Conservation (phyloP, 176 grass and related monocot genomes). For the Echinochloa phyllopogon region DNA sequence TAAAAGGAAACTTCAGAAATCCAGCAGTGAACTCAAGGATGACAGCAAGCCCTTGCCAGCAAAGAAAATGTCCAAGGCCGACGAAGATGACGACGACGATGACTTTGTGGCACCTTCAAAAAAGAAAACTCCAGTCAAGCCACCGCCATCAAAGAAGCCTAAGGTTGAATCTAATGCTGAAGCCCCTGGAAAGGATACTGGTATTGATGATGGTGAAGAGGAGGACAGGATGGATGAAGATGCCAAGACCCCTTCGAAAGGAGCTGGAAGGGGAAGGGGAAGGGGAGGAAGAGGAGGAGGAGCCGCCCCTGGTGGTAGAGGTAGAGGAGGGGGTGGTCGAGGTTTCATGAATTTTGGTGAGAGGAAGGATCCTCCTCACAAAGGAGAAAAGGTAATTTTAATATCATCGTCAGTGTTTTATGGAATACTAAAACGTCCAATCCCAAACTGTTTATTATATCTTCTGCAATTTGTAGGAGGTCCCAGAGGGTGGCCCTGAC, state of each 20-base stretch:
- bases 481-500: slow-evolving; percentile 85
- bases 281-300: slow-evolving; percentile 68
- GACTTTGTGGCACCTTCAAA: slow-evolving; percentile 64
- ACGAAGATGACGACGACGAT: slow-evolving; percentile 60
- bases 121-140: slow-evolving; percentile 61
- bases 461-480: slow-evolving; percentile 66
- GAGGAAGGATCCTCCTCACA: slow-evolving; percentile 96
- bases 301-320: slow-evolving; percentile 69
- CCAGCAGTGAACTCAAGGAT: slow-evolving; percentile 49
- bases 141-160: slow-evolving; percentile 67
- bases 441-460: slow-evolving; percentile 38
- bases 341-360: slow-evolving; percentile 99
- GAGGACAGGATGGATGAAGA: slow-evolving; percentile 66
- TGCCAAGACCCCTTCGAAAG: slow-evolving; percentile 60
- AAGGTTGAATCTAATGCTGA: slow-evolving; percentile 55
- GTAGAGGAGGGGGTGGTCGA: slow-evolving; percentile 85
- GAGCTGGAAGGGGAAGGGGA: slow-evolving; percentile 70
- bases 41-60: slow-evolving; percentile 59
- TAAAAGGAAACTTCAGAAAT: slow-evolving; percentile 68
- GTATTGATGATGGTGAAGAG: slow-evolving; percentile 48
- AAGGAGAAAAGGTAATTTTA: slow-evolving; percentile 88
- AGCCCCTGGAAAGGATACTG: slow-evolving; percentile 37
- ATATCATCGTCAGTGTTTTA: slow-evolving; percentile 19
- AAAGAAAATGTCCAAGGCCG: slow-evolving; percentile 58
- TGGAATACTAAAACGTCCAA: slow-evolving; percentile 3